Percentiles rank a stretch among this genome's conserved stretches.
These are phyloP conservation scores for Skeletonema potamos DNA, from an alignment of 108 stramenopile species.

Conservation along the genomic window DNA sequence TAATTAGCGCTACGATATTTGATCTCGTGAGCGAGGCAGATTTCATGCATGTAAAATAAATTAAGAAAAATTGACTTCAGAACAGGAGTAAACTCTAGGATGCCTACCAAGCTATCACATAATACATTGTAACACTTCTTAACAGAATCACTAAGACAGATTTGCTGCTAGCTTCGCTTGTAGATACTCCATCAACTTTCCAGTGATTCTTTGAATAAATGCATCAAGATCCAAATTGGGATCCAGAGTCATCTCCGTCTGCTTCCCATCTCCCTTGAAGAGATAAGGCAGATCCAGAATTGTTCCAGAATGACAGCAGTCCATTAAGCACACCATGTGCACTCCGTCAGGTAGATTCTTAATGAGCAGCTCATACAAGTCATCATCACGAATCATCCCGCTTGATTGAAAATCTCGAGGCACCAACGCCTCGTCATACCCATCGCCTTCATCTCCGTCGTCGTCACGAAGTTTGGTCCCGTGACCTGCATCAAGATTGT, in stretches of 20 bases:
- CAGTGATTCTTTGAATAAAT: conserved; percentile 41
- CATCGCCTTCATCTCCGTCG: conserved; percentile 61
- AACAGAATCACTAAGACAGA: background rate
- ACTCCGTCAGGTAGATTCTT: conserved; percentile 28
- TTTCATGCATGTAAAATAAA: too few relatives aligned
- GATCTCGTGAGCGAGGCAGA: too few relatives aligned
- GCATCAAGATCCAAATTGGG: conserved; percentile 53
- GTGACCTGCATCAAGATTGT: too few relatives aligned
- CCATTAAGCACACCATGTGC: conserved; percentile 54
- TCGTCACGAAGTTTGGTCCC: conserved; percentile 71
- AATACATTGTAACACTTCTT: background rate
- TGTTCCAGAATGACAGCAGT: conserved; percentile 68
- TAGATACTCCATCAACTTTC: conserved; percentile 24
- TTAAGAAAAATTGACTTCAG: too few relatives aligned
- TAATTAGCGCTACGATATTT: background rate
- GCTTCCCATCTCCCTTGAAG: conserved; percentile 66
- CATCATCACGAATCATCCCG: conserved; percentile 66
- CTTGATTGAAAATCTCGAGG: conserved; percentile 56
- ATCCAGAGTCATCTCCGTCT: conserved; percentile 50
- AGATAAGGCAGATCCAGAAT: conserved; percentile 51
- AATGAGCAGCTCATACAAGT: conserved; percentile 55
- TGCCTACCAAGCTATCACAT: too few relatives aligned
- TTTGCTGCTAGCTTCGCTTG: background rate
- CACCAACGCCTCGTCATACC: conserved; percentile 64
- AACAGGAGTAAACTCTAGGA: too few relatives aligned